Conservation (phyloP, 2,329 filamentous ascomycete species). For the Fusarium ramigenum region DNA sequence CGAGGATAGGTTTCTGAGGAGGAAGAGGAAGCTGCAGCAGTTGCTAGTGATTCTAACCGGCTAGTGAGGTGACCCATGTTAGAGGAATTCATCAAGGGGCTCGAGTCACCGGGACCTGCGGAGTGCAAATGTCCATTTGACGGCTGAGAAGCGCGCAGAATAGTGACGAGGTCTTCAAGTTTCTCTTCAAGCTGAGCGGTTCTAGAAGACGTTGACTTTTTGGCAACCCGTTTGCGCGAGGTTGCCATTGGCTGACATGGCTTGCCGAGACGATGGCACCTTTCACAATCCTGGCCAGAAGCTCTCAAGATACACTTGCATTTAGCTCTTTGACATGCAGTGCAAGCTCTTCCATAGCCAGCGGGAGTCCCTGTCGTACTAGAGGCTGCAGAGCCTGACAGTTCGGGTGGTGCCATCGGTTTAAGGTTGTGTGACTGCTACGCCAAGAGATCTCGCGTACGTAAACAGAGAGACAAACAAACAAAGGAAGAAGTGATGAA, state of each 20-base stretch:
- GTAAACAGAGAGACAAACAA: background rate
- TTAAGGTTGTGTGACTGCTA: background rate
- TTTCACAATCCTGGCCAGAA: constrained; percentile 48
- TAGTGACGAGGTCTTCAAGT: constrained; percentile 58
- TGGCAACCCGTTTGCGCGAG: constrained; percentile 50
- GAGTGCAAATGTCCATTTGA: constrained; percentile 25
- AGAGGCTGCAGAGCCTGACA: constrained; percentile 14
- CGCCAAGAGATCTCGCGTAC: background rate
- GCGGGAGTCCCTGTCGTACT: constrained; percentile 43
- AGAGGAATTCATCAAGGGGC: constrained; percentile 16
- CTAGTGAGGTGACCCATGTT: constrained; percentile 37
- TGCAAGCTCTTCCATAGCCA: constrained; percentile 57
- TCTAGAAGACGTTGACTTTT: constrained; percentile 48
- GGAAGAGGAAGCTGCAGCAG: constrained; percentile 48
- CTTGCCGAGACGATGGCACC: constrained; percentile 58
- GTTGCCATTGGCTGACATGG: constrained; percentile 57
- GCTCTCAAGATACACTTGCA: constrained; percentile 58
- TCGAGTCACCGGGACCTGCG: constrained; percentile 8
- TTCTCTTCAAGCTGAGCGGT: constrained; percentile 61
- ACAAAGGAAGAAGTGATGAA: background rate
- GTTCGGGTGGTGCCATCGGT: constrained; percentile 38
- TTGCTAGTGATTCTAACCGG: constrained; percentile 50
- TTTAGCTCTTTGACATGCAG: constrained; percentile 58
- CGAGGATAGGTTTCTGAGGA: constrained; percentile 24
- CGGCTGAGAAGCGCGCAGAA: constrained; percentile 50